Evolutionary conservation across 805 yeast species (phyloP), one percentile per base, ranked within the genome.

Genomic region (Lipomyces lipofer): DNA sequence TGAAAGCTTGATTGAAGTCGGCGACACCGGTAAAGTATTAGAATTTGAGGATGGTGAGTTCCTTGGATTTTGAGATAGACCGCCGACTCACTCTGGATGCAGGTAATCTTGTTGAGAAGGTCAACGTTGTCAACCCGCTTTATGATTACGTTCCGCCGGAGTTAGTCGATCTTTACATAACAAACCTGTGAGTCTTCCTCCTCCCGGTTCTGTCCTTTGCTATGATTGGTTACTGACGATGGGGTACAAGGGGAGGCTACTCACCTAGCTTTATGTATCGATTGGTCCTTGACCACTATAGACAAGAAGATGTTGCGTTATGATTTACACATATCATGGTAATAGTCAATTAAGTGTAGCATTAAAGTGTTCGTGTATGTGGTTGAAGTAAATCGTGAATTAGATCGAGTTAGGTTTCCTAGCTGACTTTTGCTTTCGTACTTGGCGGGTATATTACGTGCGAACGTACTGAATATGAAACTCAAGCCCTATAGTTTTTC

Each of bases 191-290:
- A 52, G 77, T 71, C 15, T 28, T 10, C 13, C 4, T 38, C 4
- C 28, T 35, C 15, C n/a, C n/a, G n/a, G n/a, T n/a, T n/a, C n/a
- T n/a, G n/a, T n/a, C n/a, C n/a, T n/a, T n/a, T n/a, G 24, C n/a
- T 19, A n/a, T 38, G 9, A 12, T n/a, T 19, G 24, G 9, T 38
- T 38, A 9, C 15, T 15, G 9, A 6, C 17, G 24, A 5, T 6
- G 13, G 15, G 15, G n/a, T 19, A 10, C 17, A 53, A 64, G 70
- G 49, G 99, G 98, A 47, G 98, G 98, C 13, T 90, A 87, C 69
- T 88, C 98, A 24, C 98, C 99, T 44, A 88, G 92, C 64, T 94
- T 94, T 73, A 86, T 94, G 51, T 94, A 94, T 72, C 84, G 99
- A 72, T 86, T 94, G 51, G 96, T 94, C 19, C 81, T 91, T 74